Percentiles rank a stretch among this genome's conserved stretches.
These are phyloP conservation scores for Penicillium steckii DNA, from an alignment of 495 filamentous ascomycete species.

Conservation along the genomic window DNA sequence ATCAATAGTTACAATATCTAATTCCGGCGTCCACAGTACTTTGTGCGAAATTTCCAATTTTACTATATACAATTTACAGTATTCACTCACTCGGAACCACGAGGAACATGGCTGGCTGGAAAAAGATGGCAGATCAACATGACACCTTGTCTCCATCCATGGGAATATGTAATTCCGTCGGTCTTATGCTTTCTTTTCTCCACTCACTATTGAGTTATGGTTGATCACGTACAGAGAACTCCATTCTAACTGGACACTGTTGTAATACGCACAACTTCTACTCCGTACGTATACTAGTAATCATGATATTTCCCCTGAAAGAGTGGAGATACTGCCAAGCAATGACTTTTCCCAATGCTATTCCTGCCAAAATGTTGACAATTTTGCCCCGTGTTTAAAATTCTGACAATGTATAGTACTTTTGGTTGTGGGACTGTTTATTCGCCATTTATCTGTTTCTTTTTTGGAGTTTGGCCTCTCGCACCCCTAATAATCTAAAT, in stretches of 20 bases:
- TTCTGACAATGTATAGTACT: neutral
- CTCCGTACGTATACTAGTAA: too few species aligned
- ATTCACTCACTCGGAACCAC: neutral
- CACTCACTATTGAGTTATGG: too few species aligned
- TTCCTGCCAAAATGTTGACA: neutral
- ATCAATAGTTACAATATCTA: too few species aligned
- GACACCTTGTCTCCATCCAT: neutral
- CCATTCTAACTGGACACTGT: too few species aligned
- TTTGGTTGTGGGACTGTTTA: neutral
- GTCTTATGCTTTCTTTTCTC: neutral
- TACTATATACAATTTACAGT: neutral
- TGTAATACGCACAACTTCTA: too few species aligned
- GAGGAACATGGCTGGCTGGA: neutral
- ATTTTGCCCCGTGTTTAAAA: neutral
- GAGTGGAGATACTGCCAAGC: neutral
- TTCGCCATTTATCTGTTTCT: too few species aligned
- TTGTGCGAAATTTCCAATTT: too few species aligned
- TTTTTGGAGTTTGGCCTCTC: too few species aligned
- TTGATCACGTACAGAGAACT: too few species aligned
- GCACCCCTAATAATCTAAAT: too few species aligned
- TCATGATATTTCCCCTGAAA: neutral
- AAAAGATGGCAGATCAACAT: neutral
- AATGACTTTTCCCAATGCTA: neutral
- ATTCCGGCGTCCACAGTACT: too few species aligned
- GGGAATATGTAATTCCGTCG: neutral